phyloP scores from a whole-genome alignment of 495 filamentous ascomycete species.

The Trichoderma orchidacearum region DNA sequence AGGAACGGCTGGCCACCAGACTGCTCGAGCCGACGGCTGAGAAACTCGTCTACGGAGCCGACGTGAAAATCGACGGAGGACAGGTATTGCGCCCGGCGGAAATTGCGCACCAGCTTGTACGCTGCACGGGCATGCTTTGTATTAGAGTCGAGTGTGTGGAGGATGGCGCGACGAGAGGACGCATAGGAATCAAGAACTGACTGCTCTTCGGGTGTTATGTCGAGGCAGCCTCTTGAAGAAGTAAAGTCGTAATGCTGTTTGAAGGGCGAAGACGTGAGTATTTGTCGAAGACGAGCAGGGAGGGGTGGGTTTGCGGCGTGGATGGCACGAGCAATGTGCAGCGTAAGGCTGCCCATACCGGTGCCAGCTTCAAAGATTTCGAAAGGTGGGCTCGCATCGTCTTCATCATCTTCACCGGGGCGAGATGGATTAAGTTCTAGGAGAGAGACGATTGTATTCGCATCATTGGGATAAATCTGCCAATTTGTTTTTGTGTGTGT shows the following conservation, averaged over 20 bases:
- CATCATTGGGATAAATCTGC: slow-evolving; percentile 52
- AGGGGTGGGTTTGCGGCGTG: slow-evolving; percentile 51
- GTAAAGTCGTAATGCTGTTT: neutral
- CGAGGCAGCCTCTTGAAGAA: neutral
- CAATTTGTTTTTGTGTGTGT: neutral
- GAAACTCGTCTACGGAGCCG: slow-evolving; percentile 48
- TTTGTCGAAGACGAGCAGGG: slow-evolving; percentile 3
- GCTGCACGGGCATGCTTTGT: slow-evolving; percentile 45
- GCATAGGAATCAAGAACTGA: slow-evolving; percentile 22
- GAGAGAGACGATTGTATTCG: slow-evolving; percentile 55
- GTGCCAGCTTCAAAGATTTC: slow-evolving; percentile 76
- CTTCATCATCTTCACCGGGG: slow-evolving; percentile 15
- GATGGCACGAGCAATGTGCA: slow-evolving; percentile 60
- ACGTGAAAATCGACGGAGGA: slow-evolving; percentile 59
- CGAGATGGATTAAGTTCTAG: slow-evolving; percentile 53
- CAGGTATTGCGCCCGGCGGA: slow-evolving; percentile 55
- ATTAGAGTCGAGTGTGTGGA: slow-evolving; percentile 58
- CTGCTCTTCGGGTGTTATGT: neutral
- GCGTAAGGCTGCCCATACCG: slow-evolving; percentile 62
- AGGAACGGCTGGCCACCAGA: slow-evolving; percentile 44
- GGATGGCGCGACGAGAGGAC: slow-evolving; percentile 42
- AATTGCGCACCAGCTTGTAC: slow-evolving; percentile 43
- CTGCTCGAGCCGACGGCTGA: slow-evolving; percentile 30
- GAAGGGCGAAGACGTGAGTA: slow-evolving; percentile 7
- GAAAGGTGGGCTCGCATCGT: slow-evolving; percentile 17